phyloP scores from a whole-genome alignment of 768 basidiomycete genomes.

The Amanita subjunquillea region DNA sequence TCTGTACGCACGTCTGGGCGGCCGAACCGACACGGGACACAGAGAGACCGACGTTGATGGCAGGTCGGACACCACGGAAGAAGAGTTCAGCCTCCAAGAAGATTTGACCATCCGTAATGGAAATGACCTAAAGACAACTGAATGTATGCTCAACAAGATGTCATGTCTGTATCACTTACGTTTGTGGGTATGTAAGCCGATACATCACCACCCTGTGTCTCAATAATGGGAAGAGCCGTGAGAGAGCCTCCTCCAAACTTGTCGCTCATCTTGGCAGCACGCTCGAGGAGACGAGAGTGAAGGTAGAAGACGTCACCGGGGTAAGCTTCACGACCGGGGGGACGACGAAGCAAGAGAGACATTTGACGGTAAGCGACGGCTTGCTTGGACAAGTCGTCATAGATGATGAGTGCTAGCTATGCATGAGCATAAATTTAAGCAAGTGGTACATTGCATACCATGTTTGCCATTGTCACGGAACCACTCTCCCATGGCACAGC shows the following conservation, averaged over 20 bases:
- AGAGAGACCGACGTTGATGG: conserved; percentile 99
- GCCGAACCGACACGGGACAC: conserved; percentile 99
- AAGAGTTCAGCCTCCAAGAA: conserved; percentile 99
- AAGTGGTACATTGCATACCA: conserved; percentile 36
- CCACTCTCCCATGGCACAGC: conserved; percentile 99
- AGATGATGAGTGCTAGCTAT: conserved; percentile 82
- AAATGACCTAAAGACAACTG: conserved; percentile 68
- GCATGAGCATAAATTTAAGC: conserved; percentile 7
- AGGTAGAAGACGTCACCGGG: conserved; percentile 99
- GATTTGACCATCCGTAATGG: conserved; percentile 99
- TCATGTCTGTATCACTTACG: conserved; percentile 29
- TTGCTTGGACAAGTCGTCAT: conserved; percentile 99
- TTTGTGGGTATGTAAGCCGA: conserved; percentile 98
- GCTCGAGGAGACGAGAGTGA: conserved; percentile 99
- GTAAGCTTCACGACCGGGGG: conserved; percentile 99
- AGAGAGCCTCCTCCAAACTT: conserved; percentile 98
- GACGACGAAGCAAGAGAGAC: conserved; percentile 99
- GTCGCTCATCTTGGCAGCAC: conserved; percentile 99
- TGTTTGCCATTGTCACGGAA: conserved; percentile 99
- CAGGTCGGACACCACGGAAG: conserved; percentile 99
- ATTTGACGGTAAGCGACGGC: conserved; percentile 99
- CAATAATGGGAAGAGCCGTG: conserved; percentile 98
- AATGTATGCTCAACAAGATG: background rate
- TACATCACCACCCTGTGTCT: conserved; percentile 99
- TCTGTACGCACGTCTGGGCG: conserved; percentile 83